phyloP scores from a whole-genome alignment of 495 filamentous ascomycete species.

The Penicillium ochrochloron region DNA sequence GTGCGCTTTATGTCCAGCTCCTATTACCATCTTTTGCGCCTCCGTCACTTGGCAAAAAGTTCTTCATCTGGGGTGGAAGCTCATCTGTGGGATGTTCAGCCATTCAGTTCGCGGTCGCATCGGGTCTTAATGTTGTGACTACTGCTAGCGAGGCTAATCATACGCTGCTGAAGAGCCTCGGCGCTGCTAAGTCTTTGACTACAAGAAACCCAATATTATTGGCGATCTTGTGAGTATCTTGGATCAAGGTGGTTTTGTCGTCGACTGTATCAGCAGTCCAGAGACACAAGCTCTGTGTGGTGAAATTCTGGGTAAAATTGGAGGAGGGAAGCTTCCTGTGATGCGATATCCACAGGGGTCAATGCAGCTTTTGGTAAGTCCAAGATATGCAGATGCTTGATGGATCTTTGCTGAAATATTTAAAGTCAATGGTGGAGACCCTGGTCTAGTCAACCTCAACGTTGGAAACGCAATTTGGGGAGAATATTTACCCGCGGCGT shows the following conservation, averaged over 20 bases:
- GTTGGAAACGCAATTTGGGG: slow-evolving; percentile 33
- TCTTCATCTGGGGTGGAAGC: slow-evolving; percentile 44
- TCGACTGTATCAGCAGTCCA: slow-evolving; percentile 30
- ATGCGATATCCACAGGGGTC: slow-evolving; percentile 9
- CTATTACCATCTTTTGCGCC: slow-evolving; percentile 27
- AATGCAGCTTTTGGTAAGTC: slow-evolving; percentile 18
- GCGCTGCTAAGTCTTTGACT: slow-evolving; percentile 45
- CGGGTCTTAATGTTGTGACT: slow-evolving; percentile 42
- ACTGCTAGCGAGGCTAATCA: slow-evolving; percentile 41
- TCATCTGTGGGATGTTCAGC: slow-evolving; percentile 38
- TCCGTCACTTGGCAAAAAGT: slow-evolving; percentile 24
- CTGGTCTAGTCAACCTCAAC: slow-evolving; percentile 1
- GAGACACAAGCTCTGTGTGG: slow-evolving; percentile 25
- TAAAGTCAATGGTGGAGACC: background rate
- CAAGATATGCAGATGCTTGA: background rate
- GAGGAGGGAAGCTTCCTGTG: slow-evolving; percentile 39
- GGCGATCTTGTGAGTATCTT: slow-evolving; percentile 24
- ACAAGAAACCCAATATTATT: slow-evolving; percentile 33
- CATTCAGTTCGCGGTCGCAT: slow-evolving; percentile 40
- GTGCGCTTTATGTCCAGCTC: slow-evolving; percentile 46
- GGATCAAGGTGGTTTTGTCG: slow-evolving; percentile 26
- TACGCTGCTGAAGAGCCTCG: slow-evolving; percentile 39
- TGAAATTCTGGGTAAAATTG: slow-evolving; percentile 36
- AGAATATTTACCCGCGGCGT: slow-evolving; percentile 37
- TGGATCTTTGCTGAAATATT: background rate